Evolutionary conservation across 2,329 filamentous ascomycete genomes (phyloP).

Genomic region (Hypoxylon sp.): DNA sequence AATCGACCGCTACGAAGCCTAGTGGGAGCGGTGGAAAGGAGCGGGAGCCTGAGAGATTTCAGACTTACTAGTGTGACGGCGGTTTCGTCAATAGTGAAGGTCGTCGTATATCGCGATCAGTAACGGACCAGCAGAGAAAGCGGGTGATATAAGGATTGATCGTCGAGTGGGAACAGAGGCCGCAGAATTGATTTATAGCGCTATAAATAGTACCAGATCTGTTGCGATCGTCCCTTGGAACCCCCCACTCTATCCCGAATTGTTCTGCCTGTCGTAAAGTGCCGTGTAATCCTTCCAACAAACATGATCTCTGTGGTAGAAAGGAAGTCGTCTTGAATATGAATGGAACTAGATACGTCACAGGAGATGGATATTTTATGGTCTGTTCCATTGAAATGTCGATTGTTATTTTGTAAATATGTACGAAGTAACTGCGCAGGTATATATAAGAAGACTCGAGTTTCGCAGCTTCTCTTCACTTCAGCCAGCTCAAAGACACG

Average conservation of each 20-base stretch:
- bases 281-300: not conserved
- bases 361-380: not conserved
- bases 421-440: not conserved
- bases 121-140: not conserved
- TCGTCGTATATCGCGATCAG: not conserved
- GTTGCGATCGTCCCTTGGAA: not conserved
- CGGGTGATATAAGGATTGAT: not conserved
- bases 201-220: not conserved
- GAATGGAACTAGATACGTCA: not conserved
- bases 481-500: no score
- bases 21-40: slow-evolving; percentile 37
- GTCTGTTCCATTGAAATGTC: not conserved
- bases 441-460: not conserved
- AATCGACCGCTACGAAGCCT: slow-evolving; percentile 26
- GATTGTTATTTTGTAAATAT: no score
- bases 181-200: not conserved
- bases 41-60: slow-evolving; percentile 20
- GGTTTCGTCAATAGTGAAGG: not conserved
- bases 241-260: no score
- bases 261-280: no score
- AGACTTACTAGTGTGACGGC: not conserved
- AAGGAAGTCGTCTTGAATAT: not conserved
- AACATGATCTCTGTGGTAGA: not conserved
- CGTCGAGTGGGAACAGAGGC: not conserved
- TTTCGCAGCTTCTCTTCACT: not conserved